These are phyloP conservation scores for Fusarium pilosicola DNA, from an alignment of 2,329 filamentous ascomycete species.

Conservation along the genomic window DNA sequence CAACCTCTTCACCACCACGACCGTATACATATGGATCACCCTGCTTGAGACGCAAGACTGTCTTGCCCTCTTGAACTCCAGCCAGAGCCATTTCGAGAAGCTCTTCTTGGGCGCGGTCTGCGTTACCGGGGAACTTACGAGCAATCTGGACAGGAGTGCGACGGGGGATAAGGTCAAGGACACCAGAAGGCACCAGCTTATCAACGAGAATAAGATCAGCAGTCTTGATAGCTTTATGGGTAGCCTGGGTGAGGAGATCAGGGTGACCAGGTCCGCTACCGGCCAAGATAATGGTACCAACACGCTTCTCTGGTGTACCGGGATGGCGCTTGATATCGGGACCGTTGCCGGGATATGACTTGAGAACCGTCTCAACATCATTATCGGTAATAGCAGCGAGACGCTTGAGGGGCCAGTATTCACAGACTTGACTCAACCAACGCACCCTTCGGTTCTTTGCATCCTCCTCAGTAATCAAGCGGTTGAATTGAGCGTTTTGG, in stretches of 20 bases:
- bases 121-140: slow-evolving; percentile 97
- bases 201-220: slow-evolving; percentile 86
- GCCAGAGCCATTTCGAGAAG: slow-evolving; percentile 81
- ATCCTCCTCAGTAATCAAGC: slow-evolving; percentile 79
- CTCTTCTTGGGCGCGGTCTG: slow-evolving; percentile 91
- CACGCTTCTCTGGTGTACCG: slow-evolving; percentile 43
- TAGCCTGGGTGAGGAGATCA: slow-evolving; percentile 86
- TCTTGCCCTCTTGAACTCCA: slow-evolving; percentile 72
- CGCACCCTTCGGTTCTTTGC: slow-evolving; percentile 83
- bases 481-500: slow-evolving; percentile 86
- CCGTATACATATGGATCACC: slow-evolving; percentile 98
- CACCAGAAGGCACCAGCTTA: slow-evolving; percentile 84
- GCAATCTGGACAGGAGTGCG: slow-evolving; percentile 91
- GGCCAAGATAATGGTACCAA: slow-evolving; percentile 84
- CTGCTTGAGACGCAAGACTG: slow-evolving; percentile 91
- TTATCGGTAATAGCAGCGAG: slow-evolving; percentile 82
- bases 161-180: slow-evolving; percentile 89
- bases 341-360: slow-evolving; percentile 67
- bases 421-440: slow-evolving; percentile 95
- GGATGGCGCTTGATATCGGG: slow-evolving; percentile 37
- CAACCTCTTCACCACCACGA: slow-evolving; percentile 90
- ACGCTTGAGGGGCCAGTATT: slow-evolving; percentile 93
- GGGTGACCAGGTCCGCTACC: slow-evolving; percentile 94
- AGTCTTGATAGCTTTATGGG: slow-evolving; percentile 77
- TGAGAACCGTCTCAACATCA: slow-evolving; percentile 81